phyloP scores from a whole-genome alignment of 108 stramenopile genomes.

The Fistulifera pelliculosa region DNA sequence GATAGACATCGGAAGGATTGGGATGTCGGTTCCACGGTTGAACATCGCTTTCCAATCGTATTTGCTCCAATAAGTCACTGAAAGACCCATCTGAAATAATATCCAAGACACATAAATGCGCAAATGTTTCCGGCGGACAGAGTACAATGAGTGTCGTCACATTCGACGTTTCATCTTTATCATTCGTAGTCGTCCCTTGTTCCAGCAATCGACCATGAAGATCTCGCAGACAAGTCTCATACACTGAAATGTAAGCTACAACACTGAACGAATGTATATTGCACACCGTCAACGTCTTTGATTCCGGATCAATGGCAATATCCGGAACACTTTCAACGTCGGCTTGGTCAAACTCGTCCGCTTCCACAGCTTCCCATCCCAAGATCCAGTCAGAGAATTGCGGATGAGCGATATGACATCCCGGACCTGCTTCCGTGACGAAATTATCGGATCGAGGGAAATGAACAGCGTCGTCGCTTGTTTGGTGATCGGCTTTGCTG shows the following conservation, averaged over 20 bases:
- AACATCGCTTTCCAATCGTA: constrained; percentile 69
- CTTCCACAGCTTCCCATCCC: constrained; percentile 38
- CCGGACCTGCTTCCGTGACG: constrained; percentile 37
- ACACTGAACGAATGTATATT: constrained; percentile 21
- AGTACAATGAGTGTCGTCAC: constrained; percentile 74
- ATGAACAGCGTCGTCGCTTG: too few species aligned
- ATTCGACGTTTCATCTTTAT: constrained; percentile 9
- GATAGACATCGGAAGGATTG: constrained; percentile 43
- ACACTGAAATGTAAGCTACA: constrained; percentile 40
- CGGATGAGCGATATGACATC: constrained; percentile 38
- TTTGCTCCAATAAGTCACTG: constrained; percentile 7
- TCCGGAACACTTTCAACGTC: constrained; percentile 55
- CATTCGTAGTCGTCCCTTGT: constrained; percentile 26
- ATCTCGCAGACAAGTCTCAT: constrained; percentile 19
- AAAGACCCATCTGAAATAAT: neutral
- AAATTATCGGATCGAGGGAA: constrained; percentile 18
- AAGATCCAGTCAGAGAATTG: constrained; percentile 17
- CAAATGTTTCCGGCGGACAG: constrained; percentile 64
- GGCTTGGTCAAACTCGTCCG: constrained; percentile 22
- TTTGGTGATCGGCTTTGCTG: too few species aligned
- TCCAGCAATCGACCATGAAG: constrained; percentile 12
- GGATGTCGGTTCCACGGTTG: constrained; percentile 56
- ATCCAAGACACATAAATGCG: constrained; percentile 52
- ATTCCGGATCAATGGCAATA: constrained; percentile 40
- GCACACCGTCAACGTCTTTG: constrained; percentile 38